A percentile compares a stretch with the other conserved stretches of the same genome.
These are phyloP conservation scores for Pseudogymnoascus sp. DNA, from an alignment of 2,329 filamentous ascomycete genomes.

Conservation along the genomic window DNA sequence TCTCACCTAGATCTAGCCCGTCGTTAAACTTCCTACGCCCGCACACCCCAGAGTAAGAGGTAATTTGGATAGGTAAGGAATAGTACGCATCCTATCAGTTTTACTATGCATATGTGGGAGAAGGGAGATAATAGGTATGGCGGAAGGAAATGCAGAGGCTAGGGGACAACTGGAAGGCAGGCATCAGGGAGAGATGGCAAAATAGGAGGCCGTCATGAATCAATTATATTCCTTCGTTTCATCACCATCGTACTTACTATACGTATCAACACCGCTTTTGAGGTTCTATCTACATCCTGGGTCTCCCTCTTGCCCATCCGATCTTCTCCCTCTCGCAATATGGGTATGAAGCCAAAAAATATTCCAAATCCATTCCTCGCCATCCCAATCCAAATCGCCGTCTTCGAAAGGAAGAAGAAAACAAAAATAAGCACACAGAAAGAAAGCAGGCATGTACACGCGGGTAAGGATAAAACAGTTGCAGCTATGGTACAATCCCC, in stretches of 20 bases:
- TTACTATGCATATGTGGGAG: too few species aligned
- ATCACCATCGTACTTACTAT: neutral
- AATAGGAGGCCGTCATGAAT: neutral
- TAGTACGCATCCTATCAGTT: too few species aligned
- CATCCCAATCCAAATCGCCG: neutral
- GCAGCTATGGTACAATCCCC: neutral
- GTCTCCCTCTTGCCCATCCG: neutral
- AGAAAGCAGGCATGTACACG: neutral
- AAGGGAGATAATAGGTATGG: too few species aligned
- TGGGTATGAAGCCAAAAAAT: neutral
- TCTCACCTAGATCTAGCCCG: too few species aligned
- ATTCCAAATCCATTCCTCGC: neutral
- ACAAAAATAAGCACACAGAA: neutral
- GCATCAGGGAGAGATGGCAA: neutral
- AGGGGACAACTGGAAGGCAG: neutral
- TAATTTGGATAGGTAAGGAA: too few species aligned
- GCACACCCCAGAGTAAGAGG: too few species aligned
- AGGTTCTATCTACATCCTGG: neutral
- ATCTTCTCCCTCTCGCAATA: neutral
- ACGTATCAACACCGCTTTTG: neutral
- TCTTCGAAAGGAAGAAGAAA: neutral
- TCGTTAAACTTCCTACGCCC: too few species aligned
- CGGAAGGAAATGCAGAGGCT: too few species aligned
- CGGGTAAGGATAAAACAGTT: neutral
- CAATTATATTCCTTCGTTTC: neutral